Conservation (phyloP, 208 protist species). For the Trypanosoma melophagium region DNA sequence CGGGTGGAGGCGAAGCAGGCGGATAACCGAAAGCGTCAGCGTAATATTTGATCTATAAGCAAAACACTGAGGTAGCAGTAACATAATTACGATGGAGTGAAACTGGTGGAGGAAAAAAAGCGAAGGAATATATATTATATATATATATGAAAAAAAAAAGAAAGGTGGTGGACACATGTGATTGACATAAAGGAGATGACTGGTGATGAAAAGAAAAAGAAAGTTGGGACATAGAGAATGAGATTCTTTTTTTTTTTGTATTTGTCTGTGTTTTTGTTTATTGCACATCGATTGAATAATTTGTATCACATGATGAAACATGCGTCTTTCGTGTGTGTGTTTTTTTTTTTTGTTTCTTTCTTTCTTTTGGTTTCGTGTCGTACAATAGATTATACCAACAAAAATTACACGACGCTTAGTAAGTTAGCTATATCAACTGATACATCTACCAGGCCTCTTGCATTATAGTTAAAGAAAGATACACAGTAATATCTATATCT, state of each 20-base stretch:
- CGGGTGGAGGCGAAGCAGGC: conserved; percentile 31
- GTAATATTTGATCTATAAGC: conserved; percentile 2
- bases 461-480: background rate
- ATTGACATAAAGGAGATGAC: no score
- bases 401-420: background rate
- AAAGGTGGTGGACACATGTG: background rate
- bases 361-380: conserved; percentile 19
- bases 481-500: background rate
- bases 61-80: conserved; percentile 4
- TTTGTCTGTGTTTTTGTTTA: no score
- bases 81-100: background rate
- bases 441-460: background rate
- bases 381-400: no score
- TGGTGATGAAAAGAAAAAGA: no score
- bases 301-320: no score
- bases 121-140: background rate
- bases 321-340: no score
- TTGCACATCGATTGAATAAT: no score
- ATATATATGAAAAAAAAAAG: background rate
- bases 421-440: background rate
- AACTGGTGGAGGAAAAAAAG: conserved; percentile 13
- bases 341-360: conserved; percentile 12
- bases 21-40: conserved; percentile 26
- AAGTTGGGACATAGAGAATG: no score
- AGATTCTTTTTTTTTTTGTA: no score